Percentiles rank a stretch among this genome's conserved stretches.
Evolutionary conservation across 768 basidiomycete species (phyloP).

Genomic region (Royoungia palumana): DNA sequence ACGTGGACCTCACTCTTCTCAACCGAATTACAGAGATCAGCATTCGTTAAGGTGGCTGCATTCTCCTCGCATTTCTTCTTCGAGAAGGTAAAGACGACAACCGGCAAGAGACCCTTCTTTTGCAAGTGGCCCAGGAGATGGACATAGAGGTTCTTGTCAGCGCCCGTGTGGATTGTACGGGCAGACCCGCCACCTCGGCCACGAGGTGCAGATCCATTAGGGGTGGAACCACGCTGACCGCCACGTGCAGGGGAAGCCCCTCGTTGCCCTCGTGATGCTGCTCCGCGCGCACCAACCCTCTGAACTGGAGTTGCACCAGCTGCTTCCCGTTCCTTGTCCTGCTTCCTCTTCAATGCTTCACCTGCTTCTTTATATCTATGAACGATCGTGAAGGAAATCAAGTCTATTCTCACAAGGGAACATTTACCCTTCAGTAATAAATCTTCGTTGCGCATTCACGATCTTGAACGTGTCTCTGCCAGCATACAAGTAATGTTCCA

Average conservation of each 20-base stretch:
- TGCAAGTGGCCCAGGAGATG: constrained; percentile 84
- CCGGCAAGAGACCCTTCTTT: constrained; percentile 84
- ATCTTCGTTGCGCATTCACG: constrained; percentile 72
- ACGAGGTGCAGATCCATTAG: constrained; percentile 32
- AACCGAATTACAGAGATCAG: constrained; percentile 80
- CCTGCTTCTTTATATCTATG: constrained; percentile 84
- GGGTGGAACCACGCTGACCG: constrained; percentile 48
- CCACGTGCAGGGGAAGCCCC: constrained; percentile 51
- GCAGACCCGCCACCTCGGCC: constrained; percentile 46
- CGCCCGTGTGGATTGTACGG: constrained; percentile 60
- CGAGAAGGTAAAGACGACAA: constrained; percentile 95
- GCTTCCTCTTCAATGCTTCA: constrained; percentile 86
- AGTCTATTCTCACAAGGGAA: not conserved
- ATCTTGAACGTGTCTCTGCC: constrained; percentile 93
- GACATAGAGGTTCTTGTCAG: constrained; percentile 91
- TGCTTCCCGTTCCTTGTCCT: constrained; percentile 97
- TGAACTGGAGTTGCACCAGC: constrained; percentile 87
- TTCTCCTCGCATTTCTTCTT: constrained; percentile 98
- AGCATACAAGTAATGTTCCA: constrained; percentile 96
- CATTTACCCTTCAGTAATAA: constrained; percentile 70
- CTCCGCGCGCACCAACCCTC: constrained; percentile 77
- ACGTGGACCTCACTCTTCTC: constrained; percentile 99
- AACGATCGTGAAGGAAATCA: constrained; percentile 4
- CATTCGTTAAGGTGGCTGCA: constrained; percentile 81
- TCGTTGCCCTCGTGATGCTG: constrained; percentile 47